Percentiles rank a stretch among this genome's conserved stretches.
These are phyloP conservation scores for Globisporangium nodosum DNA, from an alignment of 352 stramenopile genomes.

Conservation along the genomic window DNA sequence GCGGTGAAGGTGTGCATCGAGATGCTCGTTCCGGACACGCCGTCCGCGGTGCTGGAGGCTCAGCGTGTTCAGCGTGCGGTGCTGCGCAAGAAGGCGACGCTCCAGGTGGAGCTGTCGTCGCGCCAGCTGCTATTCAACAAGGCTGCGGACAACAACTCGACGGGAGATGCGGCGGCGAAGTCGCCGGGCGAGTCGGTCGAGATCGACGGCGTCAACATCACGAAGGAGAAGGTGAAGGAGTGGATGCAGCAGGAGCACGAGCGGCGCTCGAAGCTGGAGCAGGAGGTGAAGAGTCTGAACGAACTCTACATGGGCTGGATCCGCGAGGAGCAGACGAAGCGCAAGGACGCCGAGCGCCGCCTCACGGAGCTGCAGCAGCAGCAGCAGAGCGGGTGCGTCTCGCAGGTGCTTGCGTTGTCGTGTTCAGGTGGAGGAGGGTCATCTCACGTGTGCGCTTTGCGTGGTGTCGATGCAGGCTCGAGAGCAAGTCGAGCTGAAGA, in stretches of 20 bases:
- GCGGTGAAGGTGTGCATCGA: conserved; percentile 76
- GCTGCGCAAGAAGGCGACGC: conserved; percentile 67
- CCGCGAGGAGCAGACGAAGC: conserved; percentile 72
- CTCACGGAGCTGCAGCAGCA: conserved; percentile 27
- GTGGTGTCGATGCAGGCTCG: background rate
- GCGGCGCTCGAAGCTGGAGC: conserved; percentile 61
- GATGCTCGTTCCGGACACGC: conserved; percentile 68
- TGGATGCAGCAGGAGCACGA: conserved; percentile 72
- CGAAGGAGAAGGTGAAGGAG: conserved; percentile 50
- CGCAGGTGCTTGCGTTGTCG: background rate
- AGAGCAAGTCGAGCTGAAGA: background rate
- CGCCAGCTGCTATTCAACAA: conserved; percentile 29
- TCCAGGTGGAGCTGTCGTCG: conserved; percentile 66
- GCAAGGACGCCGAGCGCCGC: conserved; percentile 58
- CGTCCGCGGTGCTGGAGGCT: conserved; percentile 50
- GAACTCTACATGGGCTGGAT: conserved; percentile 85
- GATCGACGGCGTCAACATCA: conserved; percentile 21
- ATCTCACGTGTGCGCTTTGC: background rate
- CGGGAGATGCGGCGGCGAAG: background rate
- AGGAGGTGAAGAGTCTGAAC: conserved; percentile 76
- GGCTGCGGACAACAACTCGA: background rate
- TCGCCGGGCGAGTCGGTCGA: conserved; percentile 12
- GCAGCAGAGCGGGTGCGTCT: conserved; percentile 20
- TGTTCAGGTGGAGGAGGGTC: background rate
- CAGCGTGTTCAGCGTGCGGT: conserved; percentile 57